A percentile compares a stretch with the other conserved stretches of the same genome.
phyloP scores from a whole-genome alignment of 1,284 basidiomycete genomes.

The Ustilago esculenta region DNA sequence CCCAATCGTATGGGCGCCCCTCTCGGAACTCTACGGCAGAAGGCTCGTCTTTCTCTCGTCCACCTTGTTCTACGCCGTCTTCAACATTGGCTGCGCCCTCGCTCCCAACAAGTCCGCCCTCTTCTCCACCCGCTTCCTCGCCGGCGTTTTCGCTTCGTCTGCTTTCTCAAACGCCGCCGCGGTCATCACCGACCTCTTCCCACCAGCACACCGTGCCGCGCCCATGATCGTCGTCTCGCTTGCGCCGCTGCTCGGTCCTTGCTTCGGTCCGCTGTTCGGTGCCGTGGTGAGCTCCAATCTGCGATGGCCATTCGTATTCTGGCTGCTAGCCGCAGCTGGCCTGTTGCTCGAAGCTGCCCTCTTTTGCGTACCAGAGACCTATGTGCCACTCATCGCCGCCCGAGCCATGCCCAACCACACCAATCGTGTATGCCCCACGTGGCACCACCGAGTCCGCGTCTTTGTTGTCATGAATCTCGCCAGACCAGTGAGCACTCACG shows the following conservation, averaged over 20 bases:
- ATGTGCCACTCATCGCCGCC: slow-evolving; percentile 13
- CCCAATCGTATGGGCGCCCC: slow-evolving; percentile 43
- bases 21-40: slow-evolving; percentile 38
- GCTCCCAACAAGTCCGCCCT: slow-evolving; percentile 29
- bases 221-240: slow-evolving; percentile 39
- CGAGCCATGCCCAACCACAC: neutral
- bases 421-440: neutral
- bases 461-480: slow-evolving; percentile 24
- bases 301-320: slow-evolving; percentile 34
- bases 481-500: slow-evolving; percentile 27
- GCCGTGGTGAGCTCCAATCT: slow-evolving; percentile 8
- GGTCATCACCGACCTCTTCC: slow-evolving; percentile 41
- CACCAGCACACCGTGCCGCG: slow-evolving; percentile 13
- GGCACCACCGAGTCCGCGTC: slow-evolving; percentile 4
- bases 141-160: slow-evolving; percentile 36
- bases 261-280: slow-evolving; percentile 40
- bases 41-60: slow-evolving; percentile 12
- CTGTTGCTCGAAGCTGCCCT: slow-evolving; percentile 15
- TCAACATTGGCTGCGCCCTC: slow-evolving; percentile 31
- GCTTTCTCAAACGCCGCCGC: slow-evolving; percentile 47
- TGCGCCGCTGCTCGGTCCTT: slow-evolving; percentile 26
- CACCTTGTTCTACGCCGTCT: slow-evolving; percentile 16
- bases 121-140: slow-evolving; percentile 28
- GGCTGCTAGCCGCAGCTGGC: slow-evolving; percentile 24
- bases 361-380: slow-evolving; percentile 35